Evolutionary conservation across 495 filamentous ascomycete genomes (phyloP).

Genomic region (Melanomma pulvis-pyrius): DNA sequence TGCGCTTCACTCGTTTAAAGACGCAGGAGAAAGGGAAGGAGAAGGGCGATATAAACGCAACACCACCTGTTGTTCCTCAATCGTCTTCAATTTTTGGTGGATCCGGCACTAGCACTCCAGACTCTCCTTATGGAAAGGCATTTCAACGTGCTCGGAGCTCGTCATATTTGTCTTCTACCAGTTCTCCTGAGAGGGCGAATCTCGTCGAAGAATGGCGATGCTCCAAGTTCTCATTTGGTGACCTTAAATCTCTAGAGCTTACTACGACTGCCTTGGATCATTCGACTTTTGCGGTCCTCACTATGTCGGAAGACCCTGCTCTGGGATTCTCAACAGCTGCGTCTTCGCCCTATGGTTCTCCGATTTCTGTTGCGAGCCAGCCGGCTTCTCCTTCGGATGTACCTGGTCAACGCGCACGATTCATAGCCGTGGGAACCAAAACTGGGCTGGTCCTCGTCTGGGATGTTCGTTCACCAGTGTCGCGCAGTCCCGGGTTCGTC

Average conservation of each 20-base stretch:
- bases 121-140: not conserved
- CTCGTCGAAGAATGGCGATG: conserved; percentile 63
- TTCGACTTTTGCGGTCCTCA: conserved; percentile 70
- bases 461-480: conserved; percentile 72
- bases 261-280: conserved; percentile 74
- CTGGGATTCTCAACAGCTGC: conserved; percentile 56
- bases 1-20: conserved; percentile 55
- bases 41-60: not conserved
- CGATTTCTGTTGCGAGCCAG: conserved; percentile 53
- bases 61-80: not conserved
- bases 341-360: conserved; percentile 63
- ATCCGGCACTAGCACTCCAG: conserved; percentile 5
- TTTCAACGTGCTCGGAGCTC: conserved; percentile 28
- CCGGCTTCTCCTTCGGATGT: conserved; percentile 55
- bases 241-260: conserved; percentile 59
- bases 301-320: conserved; percentile 75
- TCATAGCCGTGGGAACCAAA: conserved; percentile 79
- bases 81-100: conserved; percentile 50
- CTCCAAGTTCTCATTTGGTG: conserved; percentile 60
- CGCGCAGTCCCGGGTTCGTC: conserved; percentile 53
- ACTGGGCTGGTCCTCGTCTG: conserved; percentile 79
- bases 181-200: conserved; percentile 34
- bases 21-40: conserved; percentile 33
- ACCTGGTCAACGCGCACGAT: conserved; percentile 81
- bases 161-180: conserved; percentile 25